Percentiles rank a stretch among this genome's conserved stretches.
These are phyloP conservation scores for Astrephomene gubernaculifera DNA, from an alignment of 139 green algal genomes.

Conservation along the genomic window DNA sequence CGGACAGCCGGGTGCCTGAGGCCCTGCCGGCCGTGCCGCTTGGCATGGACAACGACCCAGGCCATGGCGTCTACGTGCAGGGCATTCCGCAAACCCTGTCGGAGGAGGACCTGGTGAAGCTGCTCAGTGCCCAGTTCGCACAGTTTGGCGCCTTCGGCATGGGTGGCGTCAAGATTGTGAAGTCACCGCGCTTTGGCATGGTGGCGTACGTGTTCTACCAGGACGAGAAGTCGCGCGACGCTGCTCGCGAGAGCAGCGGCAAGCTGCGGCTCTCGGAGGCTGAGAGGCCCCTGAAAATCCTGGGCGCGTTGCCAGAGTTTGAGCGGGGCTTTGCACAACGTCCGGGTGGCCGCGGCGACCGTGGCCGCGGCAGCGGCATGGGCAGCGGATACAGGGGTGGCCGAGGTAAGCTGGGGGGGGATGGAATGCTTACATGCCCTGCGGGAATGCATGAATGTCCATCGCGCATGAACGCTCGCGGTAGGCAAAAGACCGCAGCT, in stretches of 20 bases:
- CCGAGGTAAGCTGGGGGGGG: constrained; percentile 3
- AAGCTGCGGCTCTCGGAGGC: constrained; percentile 29
- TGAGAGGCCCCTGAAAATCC: constrained; percentile 33
- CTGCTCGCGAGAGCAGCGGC: constrained; percentile 4
- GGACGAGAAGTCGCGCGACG: background rate
- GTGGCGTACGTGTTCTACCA: constrained; percentile 42
- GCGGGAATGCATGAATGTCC: too few relatives aligned
- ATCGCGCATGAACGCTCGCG: too few relatives aligned
- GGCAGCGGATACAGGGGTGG: constrained; percentile 18
- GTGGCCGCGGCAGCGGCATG: constrained; percentile 25
- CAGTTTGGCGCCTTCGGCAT: constrained; percentile 25
- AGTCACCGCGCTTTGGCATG: constrained; percentile 35
- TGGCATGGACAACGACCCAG: background rate
- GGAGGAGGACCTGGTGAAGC: background rate
- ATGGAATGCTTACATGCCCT: too few relatives aligned
- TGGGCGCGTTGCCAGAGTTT: constrained; percentile 13
- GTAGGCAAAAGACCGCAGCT: too few relatives aligned
- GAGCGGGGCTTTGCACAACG: constrained; percentile 18
- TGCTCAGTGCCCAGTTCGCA: constrained; percentile 5
- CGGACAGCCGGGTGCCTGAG: background rate
- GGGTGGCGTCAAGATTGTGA: constrained; percentile 18
- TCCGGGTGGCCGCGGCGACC: constrained; percentile 15
- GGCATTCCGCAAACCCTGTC: constrained; percentile 13
- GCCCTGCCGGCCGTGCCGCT: background rate
- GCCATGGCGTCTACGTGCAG: constrained; percentile 30